Percentiles rank a stretch among this genome's conserved stretches.
These are phyloP conservation scores for Hypholoma sublateritium DNA, from an alignment of 768 basidiomycete genomes.

Conservation along the genomic window DNA sequence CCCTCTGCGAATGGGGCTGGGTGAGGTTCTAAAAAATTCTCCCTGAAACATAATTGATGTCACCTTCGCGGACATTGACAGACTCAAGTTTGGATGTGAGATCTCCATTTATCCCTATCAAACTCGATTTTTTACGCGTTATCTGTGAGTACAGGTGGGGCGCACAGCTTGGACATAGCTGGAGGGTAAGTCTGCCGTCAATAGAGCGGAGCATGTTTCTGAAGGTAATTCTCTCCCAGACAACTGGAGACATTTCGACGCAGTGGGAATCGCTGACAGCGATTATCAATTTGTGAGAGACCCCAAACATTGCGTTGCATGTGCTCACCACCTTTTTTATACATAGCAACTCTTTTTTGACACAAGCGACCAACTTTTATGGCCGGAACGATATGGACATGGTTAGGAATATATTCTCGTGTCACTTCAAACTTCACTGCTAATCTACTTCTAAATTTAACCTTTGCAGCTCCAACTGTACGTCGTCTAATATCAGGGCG, in stretches of 20 bases:
- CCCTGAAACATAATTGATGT: not conserved
- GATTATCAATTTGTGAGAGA: conserved; percentile 59
- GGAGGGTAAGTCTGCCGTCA: conserved; percentile 48
- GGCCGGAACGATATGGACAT: conserved; percentile 73
- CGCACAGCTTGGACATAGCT: conserved; percentile 59
- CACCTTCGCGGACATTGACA: not conserved
- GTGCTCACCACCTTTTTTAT: not conserved
- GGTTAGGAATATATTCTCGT: conserved; percentile 29
- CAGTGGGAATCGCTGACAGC: conserved; percentile 53
- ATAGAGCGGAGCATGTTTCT: not conserved
- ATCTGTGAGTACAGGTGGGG: conserved; percentile 45
- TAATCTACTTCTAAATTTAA: not conserved
- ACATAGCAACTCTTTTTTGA: conserved; percentile 63
- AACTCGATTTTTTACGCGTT: not conserved
- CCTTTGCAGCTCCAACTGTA: conserved; percentile 52
- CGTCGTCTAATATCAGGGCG: conserved; percentile 3
- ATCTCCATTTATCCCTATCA: not conserved
- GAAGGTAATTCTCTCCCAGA: conserved; percentile 28
- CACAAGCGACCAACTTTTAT: conserved; percentile 62
- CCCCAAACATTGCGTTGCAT: not conserved
- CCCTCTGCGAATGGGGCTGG: conserved; percentile 67
- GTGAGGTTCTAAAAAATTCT: conserved; percentile 30
- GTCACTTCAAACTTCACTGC: not conserved
- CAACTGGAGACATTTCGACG: conserved; percentile 28
- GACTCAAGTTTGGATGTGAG: conserved; percentile 22